Evolutionary conservation across 495 filamentous ascomycete genomes (phyloP), one percentile per base, ranked within the genome.

Genomic region (Penicillium simplicissimum): DNA sequence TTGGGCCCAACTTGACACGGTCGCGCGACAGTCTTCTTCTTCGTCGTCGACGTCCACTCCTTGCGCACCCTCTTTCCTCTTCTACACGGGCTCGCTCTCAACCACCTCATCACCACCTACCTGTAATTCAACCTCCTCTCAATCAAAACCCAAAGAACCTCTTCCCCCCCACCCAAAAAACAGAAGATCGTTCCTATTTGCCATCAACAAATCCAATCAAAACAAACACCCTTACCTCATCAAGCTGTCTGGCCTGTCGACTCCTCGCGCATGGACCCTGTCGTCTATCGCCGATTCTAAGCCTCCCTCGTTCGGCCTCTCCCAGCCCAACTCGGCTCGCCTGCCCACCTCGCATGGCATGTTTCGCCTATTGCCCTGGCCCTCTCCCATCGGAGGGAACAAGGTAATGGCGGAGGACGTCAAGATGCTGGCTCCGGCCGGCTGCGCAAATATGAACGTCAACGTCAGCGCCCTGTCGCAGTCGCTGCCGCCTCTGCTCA

Each of bases 351-450:
- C 78, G 72, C 77, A 81, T 84, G 81, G 82, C 82, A 86, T 87
- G 84, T 85, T 83, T 74, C 76, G 80, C 54, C 71, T 82, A 61
- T 71, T 82, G 36, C 77, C 83, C 64, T 85, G 83, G 84, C 77
- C 79, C 66, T 78, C 82, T 65, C 73, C 81, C 69, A 79, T 82
- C 65, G 78, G 81, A 76, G 81, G 76, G 66, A 80, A 85, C 65
- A 83, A 82, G 68, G 73, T 80, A 62, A 73, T 79, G 66, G 64
- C 76, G 62, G 82, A 81, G 59, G 75, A 81, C 61, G 68, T 76
- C 64, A 80, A 77, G 65, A 78, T 77, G 74, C 70, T 82, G 55
- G 70, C 75, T 37, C 62, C 70, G 40, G 71, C 73, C 51, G 72
- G 67, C 59, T 67, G 72, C 58, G 61, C 76, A 34, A 77, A 79